Evolutionary conservation across 306 rosid genomes (phyloP).

Genomic region (Acacia acuminata): DNA sequence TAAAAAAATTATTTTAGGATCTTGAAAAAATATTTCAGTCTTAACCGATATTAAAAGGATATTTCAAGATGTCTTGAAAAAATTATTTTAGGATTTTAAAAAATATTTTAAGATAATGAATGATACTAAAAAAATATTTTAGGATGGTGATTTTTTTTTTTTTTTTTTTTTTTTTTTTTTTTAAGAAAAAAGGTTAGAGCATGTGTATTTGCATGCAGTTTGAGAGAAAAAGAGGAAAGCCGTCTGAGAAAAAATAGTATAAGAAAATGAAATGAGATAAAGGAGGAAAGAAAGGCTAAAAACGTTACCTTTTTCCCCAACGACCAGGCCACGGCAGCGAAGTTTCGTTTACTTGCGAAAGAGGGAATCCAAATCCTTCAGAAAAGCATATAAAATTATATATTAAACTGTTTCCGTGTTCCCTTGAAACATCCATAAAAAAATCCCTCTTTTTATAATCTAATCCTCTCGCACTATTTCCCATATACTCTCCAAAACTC

Average conservation of each 20-base stretch:
- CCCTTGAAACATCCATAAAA: neutral
- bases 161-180: no score
- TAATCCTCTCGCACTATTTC: neutral
- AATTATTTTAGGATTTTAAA: no score
- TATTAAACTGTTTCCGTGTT: neutral
- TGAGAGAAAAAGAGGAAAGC: no score
- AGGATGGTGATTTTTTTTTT: no score
- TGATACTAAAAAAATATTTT: no score
- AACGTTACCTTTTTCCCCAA: neutral
- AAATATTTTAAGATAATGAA: no score
- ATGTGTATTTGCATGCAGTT: no score
- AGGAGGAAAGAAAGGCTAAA: neutral
- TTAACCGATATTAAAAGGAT: no score
- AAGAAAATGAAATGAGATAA: neutral
- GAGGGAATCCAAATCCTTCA: constrained; percentile 1
- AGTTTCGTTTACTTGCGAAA: neutral
- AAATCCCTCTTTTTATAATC: constrained; percentile 1
- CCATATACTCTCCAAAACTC: neutral
- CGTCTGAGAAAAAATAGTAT: neutral
- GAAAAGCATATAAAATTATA: constrained; percentile 8
- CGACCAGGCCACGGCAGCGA: neutral
- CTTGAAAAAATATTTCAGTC: no score
- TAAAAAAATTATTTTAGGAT: no score
- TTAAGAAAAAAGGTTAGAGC: no score
- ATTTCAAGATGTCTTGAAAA: no score